Evolutionary conservation across 305 asterid genomes (phyloP).

Genomic region (Salvia sclarea): DNA sequence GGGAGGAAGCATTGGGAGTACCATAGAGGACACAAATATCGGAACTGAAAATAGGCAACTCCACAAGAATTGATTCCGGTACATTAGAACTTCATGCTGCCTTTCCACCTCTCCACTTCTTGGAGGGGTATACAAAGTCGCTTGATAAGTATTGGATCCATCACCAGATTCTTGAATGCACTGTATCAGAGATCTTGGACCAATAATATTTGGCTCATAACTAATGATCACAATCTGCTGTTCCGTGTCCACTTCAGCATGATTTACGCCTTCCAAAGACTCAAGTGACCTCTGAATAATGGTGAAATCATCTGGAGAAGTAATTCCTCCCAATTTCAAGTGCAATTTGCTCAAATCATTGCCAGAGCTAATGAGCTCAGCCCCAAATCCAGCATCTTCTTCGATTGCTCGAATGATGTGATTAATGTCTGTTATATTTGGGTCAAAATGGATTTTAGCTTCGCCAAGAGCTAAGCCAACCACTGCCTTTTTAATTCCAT

Average conservation of each 20-base stretch:
- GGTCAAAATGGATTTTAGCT: conserved; percentile 94
- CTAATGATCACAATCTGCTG: conserved; percentile 57
- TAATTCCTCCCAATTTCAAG: conserved; percentile 70
- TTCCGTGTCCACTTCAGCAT: conserved; percentile 56
- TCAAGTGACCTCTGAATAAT: conserved; percentile 55
- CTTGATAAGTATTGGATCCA: conserved; percentile 57
- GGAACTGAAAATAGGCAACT: conserved; percentile 93
- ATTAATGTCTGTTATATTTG: conserved; percentile 61
- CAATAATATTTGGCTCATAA: conserved; percentile 79
- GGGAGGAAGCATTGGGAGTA: conserved; percentile 91
- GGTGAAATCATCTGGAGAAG: conserved; percentile 56
- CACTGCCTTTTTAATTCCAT: conserved; percentile 88
- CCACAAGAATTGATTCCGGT: conserved; percentile 76
- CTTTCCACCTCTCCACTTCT: conserved; percentile 74
- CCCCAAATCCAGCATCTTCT: conserved; percentile 96
- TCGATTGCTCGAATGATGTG: conserved; percentile 67
- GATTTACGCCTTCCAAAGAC: conserved; percentile 80
- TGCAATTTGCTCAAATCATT: conserved; percentile 70
- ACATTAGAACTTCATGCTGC: conserved; percentile 62
- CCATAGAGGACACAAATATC: conserved; percentile 77
- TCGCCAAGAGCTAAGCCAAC: conserved; percentile 98
- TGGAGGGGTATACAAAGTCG: conserved; percentile 73
- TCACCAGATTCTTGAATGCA: conserved; percentile 64
- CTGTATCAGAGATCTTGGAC: conserved; percentile 88
- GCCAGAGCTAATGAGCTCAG: conserved; percentile 80